Evolutionary conservation across 768 basidiomycete species (phyloP), one percentile per base, ranked within the genome.

Genomic region (Kwoniella heveanensis): DNA sequence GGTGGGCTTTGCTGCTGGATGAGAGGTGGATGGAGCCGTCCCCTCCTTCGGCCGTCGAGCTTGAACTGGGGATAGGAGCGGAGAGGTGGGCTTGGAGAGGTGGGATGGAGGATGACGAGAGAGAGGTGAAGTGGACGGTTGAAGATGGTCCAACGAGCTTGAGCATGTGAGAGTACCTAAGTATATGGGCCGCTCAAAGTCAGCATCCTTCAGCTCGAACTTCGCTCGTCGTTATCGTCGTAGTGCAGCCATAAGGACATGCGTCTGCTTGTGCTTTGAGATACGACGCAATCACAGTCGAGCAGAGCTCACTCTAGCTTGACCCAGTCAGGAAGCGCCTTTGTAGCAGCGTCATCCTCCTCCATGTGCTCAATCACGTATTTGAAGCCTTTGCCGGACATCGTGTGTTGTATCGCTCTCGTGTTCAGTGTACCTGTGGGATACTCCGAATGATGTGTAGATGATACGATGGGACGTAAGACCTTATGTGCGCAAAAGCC

Each of bases 341-440:
- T 86, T 0, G 86, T 83, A 0, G 85, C 83, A 64, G 93, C 93
- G 76, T 97, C 94, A 54, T 93, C 91, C 77, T 97, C 94, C 89
- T 97, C 78, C 77, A 80, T 77, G 54, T 79, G 77, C 60, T 77
- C 79, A 54, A 88, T 87, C 54, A 85, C 84, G 77, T 86, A 88
- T 62, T 81, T 80, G 68, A 83, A 83, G 4, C 77, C 73, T 59
- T 74, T 74, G 24, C n/a, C 19, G 15, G 46, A 49, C 48, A 49
- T 49, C 17, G 5, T 49, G 48, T 10, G 19, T 44, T 6, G 32
- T 13, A 6, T 32, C 13, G 13, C 19, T 44, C 39, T 44, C 32
- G 32, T 9, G 15, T 44, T 10, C 39, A 7, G 39, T 32, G 32
- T n/a, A n/a, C n/a, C n/a, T n/a, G n/a, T n/a, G n/a, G n/a, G n/a